Conservation (phyloP, 768 basidiomycete genomes). For the Boletus rex-veris region DNA sequence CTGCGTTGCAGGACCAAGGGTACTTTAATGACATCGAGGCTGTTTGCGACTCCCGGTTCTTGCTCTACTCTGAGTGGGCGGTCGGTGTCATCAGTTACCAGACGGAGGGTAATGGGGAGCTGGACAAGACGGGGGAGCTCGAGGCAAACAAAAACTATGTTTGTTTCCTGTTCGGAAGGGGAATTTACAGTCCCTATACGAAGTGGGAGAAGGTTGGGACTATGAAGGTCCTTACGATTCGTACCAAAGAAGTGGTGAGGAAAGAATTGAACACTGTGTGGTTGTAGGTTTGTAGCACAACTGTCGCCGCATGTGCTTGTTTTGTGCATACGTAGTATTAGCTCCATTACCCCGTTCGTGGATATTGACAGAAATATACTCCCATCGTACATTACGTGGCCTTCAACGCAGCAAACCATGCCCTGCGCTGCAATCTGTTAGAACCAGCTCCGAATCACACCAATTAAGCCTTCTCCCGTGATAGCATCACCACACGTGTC, state of each 20-base stretch:
- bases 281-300: not conserved
- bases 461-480: not conserved
- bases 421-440: no score
- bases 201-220: slow-evolving; percentile 9
- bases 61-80: slow-evolving; percentile 3
- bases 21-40: not conserved
- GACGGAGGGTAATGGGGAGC: not conserved
- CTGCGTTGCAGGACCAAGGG: not conserved
- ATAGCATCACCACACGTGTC: not conserved
- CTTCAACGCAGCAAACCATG: no score
- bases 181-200: slow-evolving; percentile 4
- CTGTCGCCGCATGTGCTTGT: no score
- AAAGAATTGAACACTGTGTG: not conserved
- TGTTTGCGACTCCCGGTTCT: slow-evolving; percentile 2
- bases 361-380: no score
- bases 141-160: not conserved
- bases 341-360: no score
- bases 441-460: no score
- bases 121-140: not conserved
- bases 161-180: slow-evolving; percentile 4
- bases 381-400: no score
- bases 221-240: not conserved
- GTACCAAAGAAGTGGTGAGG: slow-evolving; percentile 5
- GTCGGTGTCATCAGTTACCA: slow-evolving; percentile 9
- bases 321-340: no score